Conservation (phyloP, 2,329 filamentous ascomycete genomes). For the Venturia asperata region DNA sequence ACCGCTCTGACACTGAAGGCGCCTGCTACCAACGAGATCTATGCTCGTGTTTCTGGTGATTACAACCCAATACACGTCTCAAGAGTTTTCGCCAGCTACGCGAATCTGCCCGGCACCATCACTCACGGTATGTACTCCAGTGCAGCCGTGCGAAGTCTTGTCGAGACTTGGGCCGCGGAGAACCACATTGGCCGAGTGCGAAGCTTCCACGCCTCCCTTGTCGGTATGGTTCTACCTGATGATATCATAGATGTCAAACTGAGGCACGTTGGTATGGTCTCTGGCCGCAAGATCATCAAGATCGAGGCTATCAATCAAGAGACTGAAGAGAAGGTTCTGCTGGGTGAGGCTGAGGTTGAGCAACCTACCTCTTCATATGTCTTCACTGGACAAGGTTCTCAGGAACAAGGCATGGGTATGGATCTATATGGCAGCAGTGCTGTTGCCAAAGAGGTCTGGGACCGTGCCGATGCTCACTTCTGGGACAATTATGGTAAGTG, state of each 20-base stretch:
- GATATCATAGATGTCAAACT: slow-evolving; percentile 92
- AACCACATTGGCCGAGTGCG: slow-evolving; percentile 96
- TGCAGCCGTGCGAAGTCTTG: slow-evolving; percentile 86
- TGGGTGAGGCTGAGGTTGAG: slow-evolving; percentile 94
- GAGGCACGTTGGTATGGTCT: slow-evolving; percentile 95
- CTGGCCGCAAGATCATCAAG: slow-evolving; percentile 98
- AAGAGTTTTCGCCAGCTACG: slow-evolving; percentile 91
- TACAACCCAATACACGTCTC: slow-evolving; percentile 99
- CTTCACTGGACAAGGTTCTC: slow-evolving; percentile 96
- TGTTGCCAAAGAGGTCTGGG: slow-evolving; percentile 96
- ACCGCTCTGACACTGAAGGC: slow-evolving; percentile 81
- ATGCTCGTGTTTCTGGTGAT: slow-evolving; percentile 93
- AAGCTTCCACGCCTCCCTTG: slow-evolving; percentile 91
- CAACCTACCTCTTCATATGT: slow-evolving; percentile 95
- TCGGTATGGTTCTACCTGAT: slow-evolving; percentile 98
- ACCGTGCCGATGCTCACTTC: slow-evolving; percentile 83
- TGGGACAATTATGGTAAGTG: slow-evolving; percentile 90
- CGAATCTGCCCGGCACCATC: slow-evolving; percentile 91
- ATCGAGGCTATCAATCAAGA: slow-evolving; percentile 94
- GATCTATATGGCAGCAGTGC: slow-evolving; percentile 89
- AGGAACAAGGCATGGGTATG: slow-evolving; percentile 99
- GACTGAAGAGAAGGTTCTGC: slow-evolving; percentile 89
- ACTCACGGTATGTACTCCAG: slow-evolving; percentile 99
- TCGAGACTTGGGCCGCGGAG: slow-evolving; percentile 98
- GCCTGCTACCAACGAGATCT: slow-evolving; percentile 93